phyloP scores from a whole-genome alignment of 495 filamentous ascomycete genomes.

The Penicillium waksmanii region DNA sequence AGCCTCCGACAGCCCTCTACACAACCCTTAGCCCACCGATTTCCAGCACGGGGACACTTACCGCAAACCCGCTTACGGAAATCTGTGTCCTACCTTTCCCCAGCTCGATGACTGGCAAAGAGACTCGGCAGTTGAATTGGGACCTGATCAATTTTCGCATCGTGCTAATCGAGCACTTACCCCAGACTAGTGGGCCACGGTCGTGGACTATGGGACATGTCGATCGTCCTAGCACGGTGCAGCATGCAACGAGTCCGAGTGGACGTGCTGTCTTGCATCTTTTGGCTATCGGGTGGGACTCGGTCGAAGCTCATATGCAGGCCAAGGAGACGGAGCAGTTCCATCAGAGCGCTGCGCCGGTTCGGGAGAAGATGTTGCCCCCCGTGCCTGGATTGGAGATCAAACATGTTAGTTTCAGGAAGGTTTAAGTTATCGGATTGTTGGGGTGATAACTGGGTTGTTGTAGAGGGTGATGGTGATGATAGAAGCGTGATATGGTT shows the following conservation, averaged over 20 bases:
- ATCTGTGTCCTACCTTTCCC: constrained; percentile 39
- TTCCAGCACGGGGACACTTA: constrained; percentile 34
- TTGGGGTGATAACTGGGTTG: background rate
- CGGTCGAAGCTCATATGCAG: constrained; percentile 53
- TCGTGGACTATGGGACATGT: constrained; percentile 51
- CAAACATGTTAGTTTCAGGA: constrained; percentile 48
- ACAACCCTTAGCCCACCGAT: constrained; percentile 39
- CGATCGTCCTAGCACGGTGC: constrained; percentile 43
- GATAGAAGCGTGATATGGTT: background rate
- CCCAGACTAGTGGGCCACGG: constrained; percentile 34
- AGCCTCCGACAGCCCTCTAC: constrained; percentile 30
- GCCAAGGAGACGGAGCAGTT: constrained; percentile 53
- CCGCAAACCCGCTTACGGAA: constrained; percentile 47
- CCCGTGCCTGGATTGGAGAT: constrained; percentile 42
- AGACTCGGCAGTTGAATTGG: constrained; percentile 27
- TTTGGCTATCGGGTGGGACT: constrained; percentile 56
- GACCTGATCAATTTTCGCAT: constrained; percentile 40
- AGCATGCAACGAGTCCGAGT: constrained; percentile 37
- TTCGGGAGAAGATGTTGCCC: constrained; percentile 41
- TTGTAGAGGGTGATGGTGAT: background rate
- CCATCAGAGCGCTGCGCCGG: constrained; percentile 36
- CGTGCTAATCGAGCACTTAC: constrained; percentile 35
- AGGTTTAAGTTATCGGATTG: constrained; percentile 21
- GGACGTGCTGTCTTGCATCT: constrained; percentile 45
- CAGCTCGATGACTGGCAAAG: constrained; percentile 25